Conservation (phyloP, 805 yeast species). For the Myxozyma vanderwaltii region DNA sequence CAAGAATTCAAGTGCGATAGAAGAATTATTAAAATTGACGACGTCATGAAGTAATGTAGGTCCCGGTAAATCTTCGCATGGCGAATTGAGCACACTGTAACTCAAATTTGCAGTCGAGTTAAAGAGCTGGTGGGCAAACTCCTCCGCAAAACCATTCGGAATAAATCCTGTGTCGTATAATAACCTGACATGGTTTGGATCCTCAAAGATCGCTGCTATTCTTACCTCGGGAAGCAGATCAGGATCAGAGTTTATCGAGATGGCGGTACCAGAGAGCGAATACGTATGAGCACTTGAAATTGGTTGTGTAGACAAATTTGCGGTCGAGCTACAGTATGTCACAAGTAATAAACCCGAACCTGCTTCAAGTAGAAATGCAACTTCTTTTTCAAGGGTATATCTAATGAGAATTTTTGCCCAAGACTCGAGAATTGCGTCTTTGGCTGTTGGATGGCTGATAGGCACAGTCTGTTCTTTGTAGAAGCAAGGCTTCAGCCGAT, state of each 20-base stretch:
- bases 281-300: not conserved
- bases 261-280: not conserved
- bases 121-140: conserved; percentile 1
- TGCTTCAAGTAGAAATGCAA: not conserved
- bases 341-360: not conserved
- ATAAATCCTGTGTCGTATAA: not conserved
- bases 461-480: not conserved
- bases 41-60: conserved; percentile 19
- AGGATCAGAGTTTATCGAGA: not conserved
- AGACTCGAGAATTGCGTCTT: not conserved
- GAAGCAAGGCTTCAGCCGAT: not conserved
- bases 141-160: conserved; percentile 5
- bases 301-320: not conserved
- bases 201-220: not conserved
- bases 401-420: conserved; percentile 10
- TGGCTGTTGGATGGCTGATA: not conserved
- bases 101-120: not conserved
- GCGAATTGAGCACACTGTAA: conserved; percentile 11
- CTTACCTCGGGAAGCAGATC: not conserved
- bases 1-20: conserved; percentile 23
- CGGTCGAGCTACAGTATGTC: not conserved
- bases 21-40: not conserved
- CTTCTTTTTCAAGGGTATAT: conserved; percentile 7
- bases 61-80: conserved; percentile 10
- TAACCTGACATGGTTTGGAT: not conserved